phyloP scores from a whole-genome alignment of 306 rosid genomes.

The Biancaea sappan region DNA sequence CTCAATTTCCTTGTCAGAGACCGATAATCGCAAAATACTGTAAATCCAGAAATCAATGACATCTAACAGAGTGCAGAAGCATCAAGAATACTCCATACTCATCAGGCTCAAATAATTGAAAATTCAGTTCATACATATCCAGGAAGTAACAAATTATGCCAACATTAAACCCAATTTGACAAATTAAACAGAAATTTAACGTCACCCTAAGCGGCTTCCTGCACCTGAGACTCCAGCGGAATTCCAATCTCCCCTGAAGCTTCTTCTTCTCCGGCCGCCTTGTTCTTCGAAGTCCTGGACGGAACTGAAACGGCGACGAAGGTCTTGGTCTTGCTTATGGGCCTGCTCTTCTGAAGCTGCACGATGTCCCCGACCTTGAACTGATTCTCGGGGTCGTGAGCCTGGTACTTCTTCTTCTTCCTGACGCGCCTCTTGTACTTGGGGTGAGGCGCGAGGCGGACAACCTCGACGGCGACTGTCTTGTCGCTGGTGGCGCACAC shows the following conservation, averaged over 20 bases:
- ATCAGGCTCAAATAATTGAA: constrained; percentile 1
- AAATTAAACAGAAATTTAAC: constrained; percentile 8
- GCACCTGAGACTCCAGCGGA: constrained; percentile 73
- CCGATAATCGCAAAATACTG: not conserved
- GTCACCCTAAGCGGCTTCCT: constrained; percentile 23
- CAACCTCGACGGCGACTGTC: constrained; percentile 88
- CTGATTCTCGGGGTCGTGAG: constrained; percentile 84
- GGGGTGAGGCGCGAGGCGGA: constrained; percentile 79
- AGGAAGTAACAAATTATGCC: constrained; percentile 10
- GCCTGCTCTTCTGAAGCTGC: constrained; percentile 70
- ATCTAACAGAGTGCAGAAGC: not conserved
- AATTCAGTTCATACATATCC: not conserved
- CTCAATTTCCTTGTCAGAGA: not conserved
- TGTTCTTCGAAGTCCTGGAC: constrained; percentile 32
- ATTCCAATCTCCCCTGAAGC: constrained; percentile 51
- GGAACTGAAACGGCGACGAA: constrained; percentile 67
- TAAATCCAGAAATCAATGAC: not conserved
- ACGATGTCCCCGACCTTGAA: constrained; percentile 86
- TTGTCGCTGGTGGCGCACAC: constrained; percentile 74
- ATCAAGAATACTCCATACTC: constrained; percentile 4
- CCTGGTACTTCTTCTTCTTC: constrained; percentile 97
- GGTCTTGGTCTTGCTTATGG: constrained; percentile 91
- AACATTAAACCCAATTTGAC: constrained; percentile 28
- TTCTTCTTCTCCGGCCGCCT: not conserved
- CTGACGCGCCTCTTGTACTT: constrained; percentile 88